Conservation (phyloP, 305 asterid species). For the Solanum hybrid region DNA sequence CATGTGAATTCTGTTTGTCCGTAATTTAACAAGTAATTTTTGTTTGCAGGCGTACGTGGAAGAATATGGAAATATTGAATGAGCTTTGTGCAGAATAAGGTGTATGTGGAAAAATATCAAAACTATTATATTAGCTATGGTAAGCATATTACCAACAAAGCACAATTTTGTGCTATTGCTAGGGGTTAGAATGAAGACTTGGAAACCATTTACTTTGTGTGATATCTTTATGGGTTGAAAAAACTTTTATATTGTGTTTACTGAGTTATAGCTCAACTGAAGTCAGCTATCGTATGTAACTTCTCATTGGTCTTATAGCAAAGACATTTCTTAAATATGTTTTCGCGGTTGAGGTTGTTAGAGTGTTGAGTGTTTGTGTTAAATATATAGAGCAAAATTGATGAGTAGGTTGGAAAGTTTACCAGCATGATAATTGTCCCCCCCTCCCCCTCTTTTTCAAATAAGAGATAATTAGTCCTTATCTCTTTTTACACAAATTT, state of each 20-base stretch:
- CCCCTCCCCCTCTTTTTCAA: neutral
- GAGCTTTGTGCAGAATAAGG: neutral
- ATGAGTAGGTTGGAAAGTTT: neutral
- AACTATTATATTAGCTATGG: neutral
- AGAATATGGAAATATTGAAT: conserved; percentile 39
- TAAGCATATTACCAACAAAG: neutral
- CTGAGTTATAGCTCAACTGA: neutral
- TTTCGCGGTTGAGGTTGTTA: neutral
- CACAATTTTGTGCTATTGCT: neutral
- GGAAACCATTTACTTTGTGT: neutral
- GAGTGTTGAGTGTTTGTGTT: neutral
- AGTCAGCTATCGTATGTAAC: neutral
- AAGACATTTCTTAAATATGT: neutral
- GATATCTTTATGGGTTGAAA: neutral
- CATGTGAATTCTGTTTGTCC: neutral
- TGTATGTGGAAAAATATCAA: neutral
- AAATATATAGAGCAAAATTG: neutral
- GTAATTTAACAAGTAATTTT: conserved; percentile 18
- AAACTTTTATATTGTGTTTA: neutral
- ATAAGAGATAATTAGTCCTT: neutral
- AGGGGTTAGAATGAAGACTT: neutral
- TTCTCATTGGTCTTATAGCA: neutral
- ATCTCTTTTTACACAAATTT: neutral
- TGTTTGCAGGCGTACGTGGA: conserved; percentile 64
- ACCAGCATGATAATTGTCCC: neutral